phyloP scores from a whole-genome alignment of 1,284 basidiomycete genomes.

The Cryptococcus sp. region DNA sequence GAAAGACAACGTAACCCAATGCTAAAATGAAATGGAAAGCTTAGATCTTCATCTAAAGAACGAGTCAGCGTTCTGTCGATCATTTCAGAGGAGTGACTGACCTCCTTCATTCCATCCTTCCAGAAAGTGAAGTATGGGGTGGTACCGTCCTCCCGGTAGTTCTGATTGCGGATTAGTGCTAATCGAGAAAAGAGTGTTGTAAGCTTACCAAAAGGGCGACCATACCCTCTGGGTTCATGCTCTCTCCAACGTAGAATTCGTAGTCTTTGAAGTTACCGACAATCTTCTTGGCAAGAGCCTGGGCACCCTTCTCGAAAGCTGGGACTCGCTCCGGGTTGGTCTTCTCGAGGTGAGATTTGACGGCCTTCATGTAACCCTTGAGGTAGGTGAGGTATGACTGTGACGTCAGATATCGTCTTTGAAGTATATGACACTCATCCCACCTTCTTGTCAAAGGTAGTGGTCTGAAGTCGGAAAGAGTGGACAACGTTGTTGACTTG shows the following conservation, averaged over 20 bases:
- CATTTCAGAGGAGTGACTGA: constrained; percentile 5
- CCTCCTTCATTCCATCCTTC: constrained; percentile 80
- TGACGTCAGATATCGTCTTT: neutral
- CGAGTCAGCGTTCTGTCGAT: neutral
- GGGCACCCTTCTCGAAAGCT: constrained; percentile 80
- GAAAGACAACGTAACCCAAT: neutral
- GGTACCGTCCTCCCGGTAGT: constrained; percentile 56
- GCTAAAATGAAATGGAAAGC: neutral
- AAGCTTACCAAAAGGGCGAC: constrained; percentile 64
- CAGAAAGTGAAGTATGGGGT: constrained; percentile 84
- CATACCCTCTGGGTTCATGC: constrained; percentile 84
- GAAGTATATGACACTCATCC: constrained; percentile 2
- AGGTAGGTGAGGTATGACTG: constrained; percentile 71
- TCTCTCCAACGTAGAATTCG: constrained; percentile 71
- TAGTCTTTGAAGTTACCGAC: constrained; percentile 73
- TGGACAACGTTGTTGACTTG: constrained; percentile 88
- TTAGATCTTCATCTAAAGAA: neutral
- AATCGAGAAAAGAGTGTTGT: constrained; percentile 14
- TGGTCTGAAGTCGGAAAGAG: constrained; percentile 84
- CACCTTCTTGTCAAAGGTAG: constrained; percentile 85
- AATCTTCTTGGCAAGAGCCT: constrained; percentile 77
- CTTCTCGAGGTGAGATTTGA: constrained; percentile 62
- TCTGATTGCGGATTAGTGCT: constrained; percentile 13
- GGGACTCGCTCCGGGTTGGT: constrained; percentile 64
- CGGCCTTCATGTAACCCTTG: constrained; percentile 84